Evolutionary conservation across 2,329 filamentous ascomycete genomes (phyloP), one percentile per base, ranked within the genome.

Genomic region (Aspergillus aculeatinus): DNA sequence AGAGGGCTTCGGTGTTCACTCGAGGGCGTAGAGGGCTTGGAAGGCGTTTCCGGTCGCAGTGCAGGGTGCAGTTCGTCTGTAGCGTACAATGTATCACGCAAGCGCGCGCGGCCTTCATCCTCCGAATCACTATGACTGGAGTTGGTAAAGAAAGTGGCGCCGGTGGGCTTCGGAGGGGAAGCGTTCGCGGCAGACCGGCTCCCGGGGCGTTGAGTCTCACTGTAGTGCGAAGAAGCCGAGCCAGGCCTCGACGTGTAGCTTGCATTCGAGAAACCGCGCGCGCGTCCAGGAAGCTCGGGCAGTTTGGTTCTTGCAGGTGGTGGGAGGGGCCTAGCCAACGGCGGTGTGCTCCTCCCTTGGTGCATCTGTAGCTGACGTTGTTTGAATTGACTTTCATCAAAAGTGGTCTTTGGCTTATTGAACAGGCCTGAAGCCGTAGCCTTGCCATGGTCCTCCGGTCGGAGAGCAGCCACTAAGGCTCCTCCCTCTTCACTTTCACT

Each of bases 331-430:
- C 68, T 70, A n/a, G 64, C 72, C 60, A 60, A 68, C 55, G 79
- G 74, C 35, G 88, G 85, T 0, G 85, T 86, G 58, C 89, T 88
- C 27, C 89, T 85, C 29, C 88, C 90, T 68, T 90, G 85, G 64
- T 94, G 90, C 73, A 96, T 85, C 72, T 92, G 90, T 51, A 90
- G 79, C 70, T 96, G 90, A 49, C 92, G 86, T 70, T 96, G 89
- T 5, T 90, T 85, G 69, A 91, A 97, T 69, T 91, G 90, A 21
- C 89, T 86, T 70, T 97, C 93, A 68, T 96, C 91, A 67, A 95
- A 96, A 7, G 87, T 85, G 54, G 89, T 85, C 2, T 80, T 78
- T 1, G 92, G 90, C 70, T 92, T 92, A 65, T 89, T 89, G 74
- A 89, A 89, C 0, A 86, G 79, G 31, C 87, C 86, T 75, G 87